These are phyloP conservation scores for Pugionium dolabratum DNA, from an alignment of 345 rosid species.

Conservation along the genomic window DNA sequence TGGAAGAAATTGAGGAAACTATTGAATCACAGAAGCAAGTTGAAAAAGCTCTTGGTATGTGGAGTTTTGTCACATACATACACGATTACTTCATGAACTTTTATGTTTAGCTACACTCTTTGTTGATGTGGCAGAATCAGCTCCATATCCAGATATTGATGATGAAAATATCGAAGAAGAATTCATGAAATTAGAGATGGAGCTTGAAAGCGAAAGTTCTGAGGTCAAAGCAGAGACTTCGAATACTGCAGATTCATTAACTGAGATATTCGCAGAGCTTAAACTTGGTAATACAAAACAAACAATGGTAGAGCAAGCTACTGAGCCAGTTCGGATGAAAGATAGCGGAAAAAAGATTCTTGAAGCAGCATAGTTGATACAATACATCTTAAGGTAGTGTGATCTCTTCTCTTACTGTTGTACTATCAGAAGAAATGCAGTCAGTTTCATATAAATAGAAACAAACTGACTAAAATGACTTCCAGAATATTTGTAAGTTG, in stretches of 20 bases:
- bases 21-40: conserved; percentile 73
- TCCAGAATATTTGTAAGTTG: conserved; percentile 17
- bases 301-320: conserved; percentile 26
- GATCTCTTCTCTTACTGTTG: conserved; percentile 18
- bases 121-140: conserved; percentile 49
- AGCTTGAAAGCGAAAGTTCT: conserved; percentile 49
- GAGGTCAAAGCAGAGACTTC: conserved; percentile 27
- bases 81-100: not conserved
- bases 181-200: conserved; percentile 64
- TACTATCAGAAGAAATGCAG: not conserved
- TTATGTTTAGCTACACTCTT: conserved; percentile 16
- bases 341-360: conserved; percentile 41
- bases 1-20: conserved; percentile 74
- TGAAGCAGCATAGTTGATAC: conserved; percentile 53
- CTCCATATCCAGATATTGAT: conserved; percentile 50
- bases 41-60: conserved; percentile 63
- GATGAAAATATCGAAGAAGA: conserved; percentile 81
- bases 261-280: conserved; percentile 57
- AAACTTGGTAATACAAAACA: conserved; percentile 48
- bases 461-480: not conserved
- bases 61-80: conserved; percentile 15
- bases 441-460: conserved; percentile 1
- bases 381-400: conserved; percentile 23
- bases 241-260: conserved; percentile 47
- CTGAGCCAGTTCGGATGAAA: conserved; percentile 32